phyloP scores from a whole-genome alignment of 129 eudicot genomes.

The Scalesia atractyloides region DNA sequence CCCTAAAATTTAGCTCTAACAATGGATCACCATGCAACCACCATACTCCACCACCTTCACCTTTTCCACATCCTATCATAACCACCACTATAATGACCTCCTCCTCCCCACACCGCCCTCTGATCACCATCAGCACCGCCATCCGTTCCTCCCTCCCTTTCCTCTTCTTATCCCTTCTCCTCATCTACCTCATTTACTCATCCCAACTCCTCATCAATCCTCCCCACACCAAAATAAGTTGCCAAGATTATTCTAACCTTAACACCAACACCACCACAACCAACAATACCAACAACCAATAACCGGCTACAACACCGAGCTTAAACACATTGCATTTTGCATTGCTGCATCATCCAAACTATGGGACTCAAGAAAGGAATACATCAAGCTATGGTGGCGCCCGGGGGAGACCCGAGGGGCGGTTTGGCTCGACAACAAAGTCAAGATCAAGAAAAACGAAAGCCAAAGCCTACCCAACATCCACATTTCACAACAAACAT shows the following conservation, averaged over 20 bases:
- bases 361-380: constrained; percentile 70
- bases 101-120: constrained; percentile 34
- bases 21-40: constrained; percentile 19
- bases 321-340: constrained; percentile 65
- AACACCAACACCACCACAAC: constrained; percentile 14
- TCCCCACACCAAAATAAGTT: not conserved
- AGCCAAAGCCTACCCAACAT: constrained; percentile 57
- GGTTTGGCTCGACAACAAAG: constrained; percentile 64
- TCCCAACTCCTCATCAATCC: constrained; percentile 38
- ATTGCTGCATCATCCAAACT: constrained; percentile 71
- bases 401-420: constrained; percentile 64
- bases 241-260: not conserved
- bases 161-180: constrained; percentile 33
- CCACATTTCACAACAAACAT: constrained; percentile 55
- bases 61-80: constrained; percentile 19
- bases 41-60: constrained; percentile 23
- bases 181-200: constrained; percentile 52
- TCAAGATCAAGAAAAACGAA: constrained; percentile 32
- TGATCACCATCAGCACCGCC: not conserved
- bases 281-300: not conserved
- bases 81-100: constrained; percentile 40
- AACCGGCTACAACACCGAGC: constrained; percentile 36
- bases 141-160: constrained; percentile 22
- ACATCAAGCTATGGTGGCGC: constrained; percentile 77
- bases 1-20: constrained; percentile 20